A percentile compares a stretch with the other conserved stretches of the same genome.
These are phyloP conservation scores for Mycena rosella DNA, from an alignment of 768 basidiomycete genomes.

Conservation along the genomic window DNA sequence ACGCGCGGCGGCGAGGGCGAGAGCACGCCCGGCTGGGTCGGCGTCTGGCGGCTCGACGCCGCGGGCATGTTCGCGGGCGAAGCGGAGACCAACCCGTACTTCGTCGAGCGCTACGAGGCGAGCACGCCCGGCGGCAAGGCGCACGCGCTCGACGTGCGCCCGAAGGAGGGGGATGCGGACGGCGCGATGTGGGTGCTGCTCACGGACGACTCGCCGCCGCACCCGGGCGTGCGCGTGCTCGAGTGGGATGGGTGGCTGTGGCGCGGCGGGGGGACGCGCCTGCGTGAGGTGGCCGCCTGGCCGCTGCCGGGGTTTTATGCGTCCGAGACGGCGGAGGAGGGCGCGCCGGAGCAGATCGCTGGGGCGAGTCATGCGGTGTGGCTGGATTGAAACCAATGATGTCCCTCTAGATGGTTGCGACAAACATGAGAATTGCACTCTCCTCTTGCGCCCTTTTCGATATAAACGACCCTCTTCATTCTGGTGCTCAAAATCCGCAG, in stretches of 20 bases:
- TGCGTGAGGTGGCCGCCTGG: slow-evolving; percentile 58
- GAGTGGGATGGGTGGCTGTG: slow-evolving; percentile 63
- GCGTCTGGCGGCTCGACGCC: slow-evolving; percentile 55
- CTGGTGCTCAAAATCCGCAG: too few species aligned
- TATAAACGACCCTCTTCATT: too few species aligned
- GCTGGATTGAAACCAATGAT: slow-evolving; percentile 4
- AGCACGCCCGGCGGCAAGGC: slow-evolving; percentile 65
- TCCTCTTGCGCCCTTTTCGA: too few species aligned
- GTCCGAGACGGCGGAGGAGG: slow-evolving; percentile 17
- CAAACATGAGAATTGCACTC: too few species aligned
- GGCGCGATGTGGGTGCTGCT: slow-evolving; percentile 61
- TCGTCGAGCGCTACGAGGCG: slow-evolving; percentile 56
- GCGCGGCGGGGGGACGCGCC: slow-evolving; percentile 44
- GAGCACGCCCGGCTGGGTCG: slow-evolving; percentile 55
- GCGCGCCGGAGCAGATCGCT: not conserved
- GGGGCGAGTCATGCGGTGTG: slow-evolving; percentile 11
- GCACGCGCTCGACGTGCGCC: slow-evolving; percentile 60
- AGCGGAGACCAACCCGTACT: slow-evolving; percentile 36
- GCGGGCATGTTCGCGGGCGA: slow-evolving; percentile 49
- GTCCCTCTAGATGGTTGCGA: too few species aligned
- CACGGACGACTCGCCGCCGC: slow-evolving; percentile 61
- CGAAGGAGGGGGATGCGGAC: slow-evolving; percentile 46
- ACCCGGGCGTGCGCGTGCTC: slow-evolving; percentile 56
- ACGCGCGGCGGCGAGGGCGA: slow-evolving; percentile 57
- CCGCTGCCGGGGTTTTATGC: slow-evolving; percentile 41